A percentile compares a stretch with the other conserved stretches of the same genome.
phyloP scores from a whole-genome alignment of 257 asterid species.

The Haberlea rhodopensis region DNA sequence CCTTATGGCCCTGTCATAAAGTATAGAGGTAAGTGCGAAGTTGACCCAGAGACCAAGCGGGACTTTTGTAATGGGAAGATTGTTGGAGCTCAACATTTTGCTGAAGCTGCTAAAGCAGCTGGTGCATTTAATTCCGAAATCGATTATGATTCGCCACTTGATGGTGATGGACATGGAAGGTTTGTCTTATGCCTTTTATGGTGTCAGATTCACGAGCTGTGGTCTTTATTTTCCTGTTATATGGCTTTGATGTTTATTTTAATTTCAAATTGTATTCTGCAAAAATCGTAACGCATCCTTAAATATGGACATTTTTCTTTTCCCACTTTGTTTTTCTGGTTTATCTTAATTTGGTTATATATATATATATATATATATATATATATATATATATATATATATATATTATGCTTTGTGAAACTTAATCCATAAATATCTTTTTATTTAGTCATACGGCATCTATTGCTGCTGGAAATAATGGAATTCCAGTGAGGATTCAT shows the following conservation, averaged over 20 bases:
- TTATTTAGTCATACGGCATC: constrained; percentile 74
- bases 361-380: too few relatives aligned
- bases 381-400: too few relatives aligned
- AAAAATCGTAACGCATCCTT: not conserved
- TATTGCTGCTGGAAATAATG: constrained; percentile 98
- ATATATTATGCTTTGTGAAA: constrained; percentile 7
- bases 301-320: constrained; percentile 1
- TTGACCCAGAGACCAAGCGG: constrained; percentile 68
- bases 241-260: not conserved
- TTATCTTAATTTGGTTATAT: not conserved
- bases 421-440: constrained; percentile 16
- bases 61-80: constrained; percentile 90
- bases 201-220: not conserved
- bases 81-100: constrained; percentile 98
- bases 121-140: constrained; percentile 79
- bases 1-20: constrained; percentile 85
- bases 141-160: constrained; percentile 89
- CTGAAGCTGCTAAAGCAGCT: constrained; percentile 90
- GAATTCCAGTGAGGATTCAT: constrained; percentile 88
- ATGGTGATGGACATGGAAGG: constrained; percentile 99
- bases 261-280: not conserved
- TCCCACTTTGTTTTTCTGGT: not conserved
- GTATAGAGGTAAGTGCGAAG: constrained; percentile 89
- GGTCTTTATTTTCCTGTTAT: not conserved
- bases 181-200: constrained; percentile 31